Base-by-base conservation (phyloP, 176 grass and related monocot genomes). In the Hordeum vulgare region DNA sequence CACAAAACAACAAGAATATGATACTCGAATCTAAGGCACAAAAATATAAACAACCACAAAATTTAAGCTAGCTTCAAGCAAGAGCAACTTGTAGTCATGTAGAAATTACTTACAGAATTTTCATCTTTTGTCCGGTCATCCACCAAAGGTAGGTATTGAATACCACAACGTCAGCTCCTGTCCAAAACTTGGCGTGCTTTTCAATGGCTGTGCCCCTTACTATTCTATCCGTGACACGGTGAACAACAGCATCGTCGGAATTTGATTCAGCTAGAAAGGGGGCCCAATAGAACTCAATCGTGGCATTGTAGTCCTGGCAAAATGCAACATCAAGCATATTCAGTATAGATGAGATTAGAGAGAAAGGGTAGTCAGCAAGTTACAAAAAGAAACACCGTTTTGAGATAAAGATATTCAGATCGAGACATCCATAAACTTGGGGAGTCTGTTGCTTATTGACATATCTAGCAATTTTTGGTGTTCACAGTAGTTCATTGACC, bases 121-220 rank as follows among this genome's bases (percentile, higher is more conserved):
- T 96, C 80, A 96, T 96, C 65, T 87, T 95, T 68, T 41, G 57
- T 21, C 93, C 87, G 7, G 91, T 89, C 91, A 94, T 96, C 96
- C 96, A 99, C 96, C 93, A 99, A 40, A 96, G 93, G 80, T 99
- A 99, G 45, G 91, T 92, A 37, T 99, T 99, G 83, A 99, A 99
- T 62, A 99, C 93, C 63, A 99, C 84, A 75, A 99, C 83, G 68
- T 99, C 87, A 13, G 90, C 87, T 56, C 89, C 93, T 80, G 89
- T 96, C 93, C 96, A 99, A 64, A 94, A 85, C 61, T 72, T 87
- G 28, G 96, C 91, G 45, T 99, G 96, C 51, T 96, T 94, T 49
- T 92, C 87, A 61, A 99, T 92, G 13, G 93, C 86, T 1, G 80
- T 56, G 12, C 87, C 87, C 20, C 85, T 88, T 69, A 94, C 91